phyloP scores from a whole-genome alignment of 345 rosid species.

The Eucalyptus decipiens region DNA sequence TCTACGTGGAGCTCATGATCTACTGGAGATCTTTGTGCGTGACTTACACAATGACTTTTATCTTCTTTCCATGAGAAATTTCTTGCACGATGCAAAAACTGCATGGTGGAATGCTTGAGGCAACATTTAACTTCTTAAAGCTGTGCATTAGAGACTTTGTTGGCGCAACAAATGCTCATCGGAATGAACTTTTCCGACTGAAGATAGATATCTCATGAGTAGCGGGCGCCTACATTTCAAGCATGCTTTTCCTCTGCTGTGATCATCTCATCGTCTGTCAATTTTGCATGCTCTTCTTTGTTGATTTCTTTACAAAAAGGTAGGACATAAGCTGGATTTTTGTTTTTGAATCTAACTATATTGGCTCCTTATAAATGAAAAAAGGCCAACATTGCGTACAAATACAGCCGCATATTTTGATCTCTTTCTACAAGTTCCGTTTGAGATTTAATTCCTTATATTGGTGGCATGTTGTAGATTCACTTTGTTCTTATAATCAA shows the following conservation, averaged over 20 bases:
- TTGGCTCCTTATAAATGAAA: neutral
- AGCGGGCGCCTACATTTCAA: neutral
- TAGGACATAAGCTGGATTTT: neutral
- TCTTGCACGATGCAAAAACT: neutral
- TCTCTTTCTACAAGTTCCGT: neutral
- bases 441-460: neutral
- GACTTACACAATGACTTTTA: neutral
- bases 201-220: neutral
- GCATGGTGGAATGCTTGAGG: neutral
- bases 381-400: neutral
- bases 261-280: neutral
- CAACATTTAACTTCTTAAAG: neutral
- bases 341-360: neutral
- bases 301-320: neutral
- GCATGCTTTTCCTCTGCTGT: neutral
- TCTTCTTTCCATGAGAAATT: neutral
- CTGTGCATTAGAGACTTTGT: neutral
- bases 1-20: neutral
- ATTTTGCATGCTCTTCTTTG: neutral
- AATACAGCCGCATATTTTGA: neutral
- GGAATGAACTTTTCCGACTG: neutral
- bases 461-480: conserved; percentile 24
- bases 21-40: neutral
- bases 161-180: neutral
- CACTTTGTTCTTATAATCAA: conserved; percentile 86